These are phyloP conservation scores for Diutina sp. DNA, from an alignment of 1,139 yeast genomes.

Conservation along the genomic window DNA sequence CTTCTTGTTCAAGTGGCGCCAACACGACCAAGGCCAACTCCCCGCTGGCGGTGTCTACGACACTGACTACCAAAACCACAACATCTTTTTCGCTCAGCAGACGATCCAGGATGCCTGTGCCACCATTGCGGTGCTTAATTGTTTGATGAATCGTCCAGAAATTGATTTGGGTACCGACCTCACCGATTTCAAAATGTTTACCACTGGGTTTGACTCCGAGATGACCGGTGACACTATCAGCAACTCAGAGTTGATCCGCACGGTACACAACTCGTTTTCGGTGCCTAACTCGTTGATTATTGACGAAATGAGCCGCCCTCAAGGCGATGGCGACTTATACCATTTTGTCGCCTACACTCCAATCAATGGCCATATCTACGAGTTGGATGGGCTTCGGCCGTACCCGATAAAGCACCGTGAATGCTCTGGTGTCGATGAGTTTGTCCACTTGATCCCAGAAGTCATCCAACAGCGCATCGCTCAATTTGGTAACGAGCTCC, in stretches of 20 bases:
- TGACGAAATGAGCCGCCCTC: constrained; percentile 19
- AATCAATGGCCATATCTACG: constrained; percentile 39
- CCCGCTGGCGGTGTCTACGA: constrained; percentile 38
- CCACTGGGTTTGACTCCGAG: constrained; percentile 41
- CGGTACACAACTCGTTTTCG: constrained; percentile 53
- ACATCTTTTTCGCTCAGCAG: constrained; percentile 52
- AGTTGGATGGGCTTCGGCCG: constrained; percentile 53
- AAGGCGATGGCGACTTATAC: constrained; percentile 31
- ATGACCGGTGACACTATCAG: constrained; percentile 53
- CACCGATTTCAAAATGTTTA: constrained; percentile 36
- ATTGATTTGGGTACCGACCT: constrained; percentile 40
- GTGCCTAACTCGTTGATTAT: constrained; percentile 41
- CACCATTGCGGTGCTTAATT: constrained; percentile 62
- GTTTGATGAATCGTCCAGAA: constrained; percentile 28
- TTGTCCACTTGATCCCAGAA: constrained; percentile 27
- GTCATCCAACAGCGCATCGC: constrained; percentile 34
- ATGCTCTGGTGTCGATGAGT: constrained; percentile 27
- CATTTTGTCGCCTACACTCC: constrained; percentile 51
- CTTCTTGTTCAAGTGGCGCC: constrained; percentile 47
- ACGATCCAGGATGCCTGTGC: constrained; percentile 65
- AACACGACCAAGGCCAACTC: constrained; percentile 13
- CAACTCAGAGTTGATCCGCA: constrained; percentile 45
- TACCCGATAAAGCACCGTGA: constrained; percentile 43
- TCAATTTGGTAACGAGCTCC: constrained; percentile 32
- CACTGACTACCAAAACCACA: constrained; percentile 18